Percentiles rank a stretch among this genome's conserved stretches.
Evolutionary conservation across 1,284 basidiomycete species (phyloP).

Genomic region (Malassezia sympodialis): DNA sequence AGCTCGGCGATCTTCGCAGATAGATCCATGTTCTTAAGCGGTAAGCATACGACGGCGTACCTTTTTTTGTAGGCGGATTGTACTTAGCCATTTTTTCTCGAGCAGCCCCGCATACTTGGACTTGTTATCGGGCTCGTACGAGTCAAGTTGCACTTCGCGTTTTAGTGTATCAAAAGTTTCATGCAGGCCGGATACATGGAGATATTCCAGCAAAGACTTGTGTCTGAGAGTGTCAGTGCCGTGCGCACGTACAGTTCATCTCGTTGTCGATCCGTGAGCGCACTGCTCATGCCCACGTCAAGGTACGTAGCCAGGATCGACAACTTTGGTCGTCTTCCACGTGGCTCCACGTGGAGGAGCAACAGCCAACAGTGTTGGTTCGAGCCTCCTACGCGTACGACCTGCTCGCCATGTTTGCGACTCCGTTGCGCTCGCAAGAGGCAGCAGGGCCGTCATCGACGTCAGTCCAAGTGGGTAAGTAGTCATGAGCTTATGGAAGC

Average conservation of each 20-base stretch:
- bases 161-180: conserved; percentile 60
- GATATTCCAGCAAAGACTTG: conserved; percentile 74
- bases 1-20: conserved; percentile 67
- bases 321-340: background rate
- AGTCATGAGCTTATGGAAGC: background rate
- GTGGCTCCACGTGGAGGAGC: conserved; percentile 12
- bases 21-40: conserved; percentile 54
- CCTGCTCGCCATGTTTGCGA: background rate
- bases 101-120: conserved; percentile 70
- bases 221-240: conserved; percentile 53
- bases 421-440: background rate
- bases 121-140: conserved; percentile 69
- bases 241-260: conserved; percentile 59
- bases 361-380: background rate
- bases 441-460: background rate
- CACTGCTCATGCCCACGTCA: conserved; percentile 22
- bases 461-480: conserved; percentile 14
- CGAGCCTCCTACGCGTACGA: background rate
- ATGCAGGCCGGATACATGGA: conserved; percentile 59
- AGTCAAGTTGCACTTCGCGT: conserved; percentile 53
- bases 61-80: conserved; percentile 86
- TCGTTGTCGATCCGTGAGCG: conserved; percentile 65
- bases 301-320: background rate
- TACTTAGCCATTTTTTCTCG: conserved; percentile 91
- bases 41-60: conserved; percentile 49